Evolutionary conservation across 768 basidiomycete genomes (phyloP).

Genomic region (Neoboletus magnificus): DNA sequence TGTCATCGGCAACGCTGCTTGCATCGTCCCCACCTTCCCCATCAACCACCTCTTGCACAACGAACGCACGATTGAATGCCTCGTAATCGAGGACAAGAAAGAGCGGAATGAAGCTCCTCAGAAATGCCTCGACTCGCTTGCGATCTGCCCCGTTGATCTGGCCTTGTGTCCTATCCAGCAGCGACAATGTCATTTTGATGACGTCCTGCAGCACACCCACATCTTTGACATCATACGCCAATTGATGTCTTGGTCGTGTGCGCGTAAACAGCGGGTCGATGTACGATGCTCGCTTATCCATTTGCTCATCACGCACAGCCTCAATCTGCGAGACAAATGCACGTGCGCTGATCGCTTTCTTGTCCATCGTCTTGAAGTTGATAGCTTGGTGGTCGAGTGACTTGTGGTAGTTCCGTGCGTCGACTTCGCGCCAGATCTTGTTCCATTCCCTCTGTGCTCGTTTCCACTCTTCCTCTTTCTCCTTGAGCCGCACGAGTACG

Average conservation of each 20-base stretch:
- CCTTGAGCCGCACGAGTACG: slow-evolving; percentile 83
- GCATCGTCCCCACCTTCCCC: slow-evolving; percentile 54
- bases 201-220: slow-evolving; percentile 78
- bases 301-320: slow-evolving; percentile 77
- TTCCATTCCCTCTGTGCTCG: slow-evolving; percentile 97
- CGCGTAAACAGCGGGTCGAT: slow-evolving; percentile 53
- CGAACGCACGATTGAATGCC: slow-evolving; percentile 67
- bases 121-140: slow-evolving; percentile 76
- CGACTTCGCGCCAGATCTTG: slow-evolving; percentile 96
- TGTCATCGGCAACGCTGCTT: slow-evolving; percentile 36
- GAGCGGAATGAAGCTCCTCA: slow-evolving; percentile 72
- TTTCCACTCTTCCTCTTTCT: slow-evolving; percentile 99
- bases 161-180: slow-evolving; percentile 83
- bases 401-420: slow-evolving; percentile 90
- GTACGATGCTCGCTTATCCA: slow-evolving; percentile 64
- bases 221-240: slow-evolving; percentile 76
- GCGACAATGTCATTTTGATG: slow-evolving; percentile 84
- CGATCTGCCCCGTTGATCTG: slow-evolving; percentile 71
- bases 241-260: slow-evolving; percentile 70
- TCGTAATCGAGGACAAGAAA: slow-evolving; percentile 74
- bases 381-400: slow-evolving; percentile 92
- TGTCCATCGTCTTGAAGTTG: slow-evolving; percentile 86
- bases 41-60: slow-evolving; percentile 59
- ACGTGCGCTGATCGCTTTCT: slow-evolving; percentile 75
- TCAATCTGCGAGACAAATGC: slow-evolving; percentile 83